Percentiles rank a stretch among this genome's conserved stretches.
Evolutionary conservation across 345 rosid species (phyloP).

Genomic region (Moricandia moricandioides): DNA sequence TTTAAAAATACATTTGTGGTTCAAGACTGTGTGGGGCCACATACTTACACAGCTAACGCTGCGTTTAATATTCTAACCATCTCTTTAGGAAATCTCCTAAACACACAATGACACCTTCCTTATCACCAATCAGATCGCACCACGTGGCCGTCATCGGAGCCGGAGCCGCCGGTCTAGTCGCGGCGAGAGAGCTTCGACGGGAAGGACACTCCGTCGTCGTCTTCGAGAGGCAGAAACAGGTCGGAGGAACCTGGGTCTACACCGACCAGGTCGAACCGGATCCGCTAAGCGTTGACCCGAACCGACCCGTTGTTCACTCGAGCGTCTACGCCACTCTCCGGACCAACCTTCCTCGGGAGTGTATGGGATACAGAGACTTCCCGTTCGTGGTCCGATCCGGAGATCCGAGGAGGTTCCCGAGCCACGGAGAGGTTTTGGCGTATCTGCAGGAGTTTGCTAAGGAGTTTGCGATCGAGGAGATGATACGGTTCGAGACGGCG

Average conservation of each 20-base stretch:
- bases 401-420: constrained; percentile 72
- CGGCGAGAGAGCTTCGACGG: constrained; percentile 71
- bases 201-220: constrained; percentile 82
- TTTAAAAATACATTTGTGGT: too few relatives aligned
- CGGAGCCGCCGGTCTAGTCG: constrained; percentile 79
- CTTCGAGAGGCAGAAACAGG: constrained; percentile 58
- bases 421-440: constrained; percentile 61
- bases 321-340: constrained; percentile 85
- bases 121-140: constrained; percentile 37
- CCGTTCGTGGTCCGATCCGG: constrained; percentile 50
- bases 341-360: constrained; percentile 82
- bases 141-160: constrained; percentile 87
- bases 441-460: constrained; percentile 59
- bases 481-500: constrained; percentile 62
- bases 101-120: constrained; percentile 35
- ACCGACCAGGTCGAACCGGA: constrained; percentile 56
- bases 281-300: constrained; percentile 59
- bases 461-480: constrained; percentile 58
- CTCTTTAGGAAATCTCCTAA: background rate
- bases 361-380: constrained; percentile 11
- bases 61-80: background rate
- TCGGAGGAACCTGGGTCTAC: constrained; percentile 86
- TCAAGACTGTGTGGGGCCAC: too few relatives aligned
- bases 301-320: constrained; percentile 50
- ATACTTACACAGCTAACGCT: background rate